These are phyloP conservation scores for Nakazawaea ernobii DNA, from an alignment of 805 yeast genomes.

Conservation along the genomic window DNA sequence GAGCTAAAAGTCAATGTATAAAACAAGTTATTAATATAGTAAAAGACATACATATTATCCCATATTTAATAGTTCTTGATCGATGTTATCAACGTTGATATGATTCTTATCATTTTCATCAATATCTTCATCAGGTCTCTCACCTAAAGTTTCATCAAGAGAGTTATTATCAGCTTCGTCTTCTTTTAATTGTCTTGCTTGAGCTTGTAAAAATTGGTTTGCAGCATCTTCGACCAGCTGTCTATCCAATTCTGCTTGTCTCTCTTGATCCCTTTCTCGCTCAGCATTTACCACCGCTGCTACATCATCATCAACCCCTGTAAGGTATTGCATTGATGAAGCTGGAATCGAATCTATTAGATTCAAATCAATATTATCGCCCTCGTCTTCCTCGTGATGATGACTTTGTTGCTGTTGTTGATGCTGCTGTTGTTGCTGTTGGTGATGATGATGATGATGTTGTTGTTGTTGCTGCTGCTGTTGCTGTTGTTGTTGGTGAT, in stretches of 20 bases:
- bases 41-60: not conserved
- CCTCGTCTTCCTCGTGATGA: conserved; percentile 1
- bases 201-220: conserved; percentile 9
- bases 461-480: conserved; percentile 1
- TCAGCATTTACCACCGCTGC: conserved; percentile 3
- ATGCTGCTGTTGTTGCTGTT: not conserved
- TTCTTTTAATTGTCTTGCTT: conserved; percentile 3
- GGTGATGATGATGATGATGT: not conserved
- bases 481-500: conserved; percentile 1
- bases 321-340: conserved; percentile 9
- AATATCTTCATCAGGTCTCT: not conserved
- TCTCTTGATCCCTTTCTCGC: conserved; percentile 3
- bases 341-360: conserved; percentile 10
- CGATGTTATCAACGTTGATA: conserved; percentile 7
- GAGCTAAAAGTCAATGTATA: not conserved
- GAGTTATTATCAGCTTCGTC: not conserved
- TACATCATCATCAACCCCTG: conserved; percentile 8
- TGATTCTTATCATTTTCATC: conserved; percentile 1
- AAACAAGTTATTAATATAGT: too few relatives aligned
- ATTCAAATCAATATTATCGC: conserved; percentile 8
- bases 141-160: not conserved
- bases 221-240: conserved; percentile 12
- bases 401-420: conserved; percentile 1
- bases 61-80: conserved; percentile 10
- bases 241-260: conserved; percentile 9